Conservation (phyloP, 169 alveolate species). For the Plasmodium knowlesi region DNA sequence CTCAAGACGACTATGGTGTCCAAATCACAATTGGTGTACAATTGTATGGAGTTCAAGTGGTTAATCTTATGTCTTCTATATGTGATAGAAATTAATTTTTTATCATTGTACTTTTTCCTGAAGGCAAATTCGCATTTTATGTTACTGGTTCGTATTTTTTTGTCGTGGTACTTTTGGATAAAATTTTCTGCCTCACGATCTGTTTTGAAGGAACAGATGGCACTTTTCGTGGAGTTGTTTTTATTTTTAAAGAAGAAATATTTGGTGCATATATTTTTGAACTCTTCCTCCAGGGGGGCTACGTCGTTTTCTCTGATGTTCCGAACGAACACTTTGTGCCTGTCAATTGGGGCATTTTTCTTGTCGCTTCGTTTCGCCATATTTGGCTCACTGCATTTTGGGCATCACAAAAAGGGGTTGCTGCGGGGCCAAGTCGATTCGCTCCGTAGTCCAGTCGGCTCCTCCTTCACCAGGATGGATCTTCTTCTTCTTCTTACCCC, state of each 20-base stretch:
- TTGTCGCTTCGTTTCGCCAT: constrained; percentile 5
- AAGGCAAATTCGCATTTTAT: constrained; percentile 66
- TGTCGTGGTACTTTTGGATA: constrained; percentile 26
- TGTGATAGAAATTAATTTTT: constrained; percentile 16
- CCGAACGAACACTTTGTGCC: constrained; percentile 68
- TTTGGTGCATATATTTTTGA: constrained; percentile 31
- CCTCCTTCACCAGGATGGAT: background rate
- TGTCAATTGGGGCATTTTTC: constrained; percentile 12
- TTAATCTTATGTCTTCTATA: constrained; percentile 32
- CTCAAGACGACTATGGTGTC: constrained; percentile 17
- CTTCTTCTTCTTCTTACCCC: background rate
- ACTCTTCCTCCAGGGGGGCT: constrained; percentile 1
- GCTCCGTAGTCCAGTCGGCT: background rate
- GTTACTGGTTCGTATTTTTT: background rate
- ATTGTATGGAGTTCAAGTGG: constrained; percentile 10
- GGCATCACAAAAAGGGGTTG: background rate
- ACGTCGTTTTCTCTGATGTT: constrained; percentile 48
- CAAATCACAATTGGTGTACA: constrained; percentile 30
- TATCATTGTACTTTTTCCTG: constrained; percentile 29
- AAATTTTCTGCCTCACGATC: constrained; percentile 60
- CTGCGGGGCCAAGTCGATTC: background rate
- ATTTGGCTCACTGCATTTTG: constrained; percentile 8
- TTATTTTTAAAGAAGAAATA: constrained; percentile 61
- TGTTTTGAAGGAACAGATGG: constrained; percentile 47
- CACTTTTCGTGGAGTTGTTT: constrained; percentile 31